Percentiles rank a stretch among this genome's conserved stretches.
Evolutionary conservation across 768 basidiomycete genomes (phyloP).

Genomic region (Piloderma croceum): DNA sequence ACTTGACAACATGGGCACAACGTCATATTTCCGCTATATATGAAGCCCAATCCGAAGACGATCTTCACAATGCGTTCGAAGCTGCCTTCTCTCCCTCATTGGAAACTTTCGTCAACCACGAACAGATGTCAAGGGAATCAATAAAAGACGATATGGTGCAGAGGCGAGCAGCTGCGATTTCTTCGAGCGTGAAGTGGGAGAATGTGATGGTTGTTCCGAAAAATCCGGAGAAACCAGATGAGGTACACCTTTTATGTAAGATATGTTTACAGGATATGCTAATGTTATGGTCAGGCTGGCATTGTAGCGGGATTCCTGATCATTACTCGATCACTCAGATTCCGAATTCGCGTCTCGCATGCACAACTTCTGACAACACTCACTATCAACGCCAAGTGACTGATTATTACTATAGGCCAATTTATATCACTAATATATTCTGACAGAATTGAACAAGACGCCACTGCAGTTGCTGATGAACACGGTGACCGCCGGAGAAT

Average conservation of each 20-base stretch:
- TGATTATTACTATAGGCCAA: not conserved
- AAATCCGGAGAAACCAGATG: slow-evolving; percentile 1
- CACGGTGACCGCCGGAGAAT: slow-evolving; percentile 21
- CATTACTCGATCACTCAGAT: slow-evolving; percentile 34
- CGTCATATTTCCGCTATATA: slow-evolving; percentile 24
- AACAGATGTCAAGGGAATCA: slow-evolving; percentile 15
- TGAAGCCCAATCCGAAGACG: slow-evolving; percentile 9
- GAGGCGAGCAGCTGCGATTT: slow-evolving; percentile 12
- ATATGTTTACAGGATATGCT: no score
- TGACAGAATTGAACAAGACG: slow-evolving; percentile 22
- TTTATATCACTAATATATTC: not conserved
- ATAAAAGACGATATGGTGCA: slow-evolving; percentile 24
- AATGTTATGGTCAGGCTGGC: slow-evolving; percentile 18
- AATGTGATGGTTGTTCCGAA: slow-evolving; percentile 27
- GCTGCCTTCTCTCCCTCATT: slow-evolving; percentile 27
- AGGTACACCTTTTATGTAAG: no score
- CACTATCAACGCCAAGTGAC: slow-evolving; percentile 38
- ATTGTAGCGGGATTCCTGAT: slow-evolving; percentile 37
- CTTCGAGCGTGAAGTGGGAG: slow-evolving; percentile 30
- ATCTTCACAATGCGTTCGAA: slow-evolving; percentile 19
- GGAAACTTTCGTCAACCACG: slow-evolving; percentile 32
- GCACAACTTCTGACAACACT: slow-evolving; percentile 30
- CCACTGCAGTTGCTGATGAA: slow-evolving; percentile 12
- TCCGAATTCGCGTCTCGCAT: slow-evolving; percentile 34
- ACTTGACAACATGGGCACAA: slow-evolving; percentile 24